These are phyloP conservation scores for Huntiella omanensis DNA, from an alignment of 2,329 filamentous ascomycete genomes.

Conservation along the genomic window DNA sequence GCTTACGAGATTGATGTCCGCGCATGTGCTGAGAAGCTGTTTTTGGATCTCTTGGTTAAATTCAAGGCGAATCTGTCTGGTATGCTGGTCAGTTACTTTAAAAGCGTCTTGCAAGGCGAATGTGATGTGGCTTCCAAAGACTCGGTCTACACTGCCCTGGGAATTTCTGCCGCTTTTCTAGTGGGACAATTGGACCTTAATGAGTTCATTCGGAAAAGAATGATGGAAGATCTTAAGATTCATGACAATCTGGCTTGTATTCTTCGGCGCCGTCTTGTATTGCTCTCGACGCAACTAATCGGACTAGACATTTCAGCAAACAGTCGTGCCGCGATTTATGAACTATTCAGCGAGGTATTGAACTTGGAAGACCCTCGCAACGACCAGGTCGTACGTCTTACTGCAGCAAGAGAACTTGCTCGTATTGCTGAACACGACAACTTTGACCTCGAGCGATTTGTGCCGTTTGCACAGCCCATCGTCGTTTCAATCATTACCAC, in stretches of 20 bases:
- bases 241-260: constrained; percentile 50
- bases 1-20: constrained; percentile 86
- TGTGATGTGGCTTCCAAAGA: constrained; percentile 70
- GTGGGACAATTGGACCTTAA: constrained; percentile 67
- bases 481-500: constrained; percentile 56
- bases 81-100: constrained; percentile 68
- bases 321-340: constrained; percentile 59
- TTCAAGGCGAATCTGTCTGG: constrained; percentile 67
- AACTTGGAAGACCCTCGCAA: constrained; percentile 61
- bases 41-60: constrained; percentile 76
- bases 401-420: constrained; percentile 69
- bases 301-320: constrained; percentile 52
- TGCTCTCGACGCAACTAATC: constrained; percentile 80
- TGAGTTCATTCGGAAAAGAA: constrained; percentile 50
- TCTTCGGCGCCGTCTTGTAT: constrained; percentile 69
- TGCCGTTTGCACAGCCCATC: constrained; percentile 57
- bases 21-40: constrained; percentile 83
- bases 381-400: constrained; percentile 80
- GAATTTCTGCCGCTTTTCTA: constrained; percentile 62
- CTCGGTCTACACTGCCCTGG: constrained; percentile 84
- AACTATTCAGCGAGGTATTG: constrained; percentile 75
- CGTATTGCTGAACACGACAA: constrained; percentile 68
- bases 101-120: constrained; percentile 46
- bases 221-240: constrained; percentile 60
- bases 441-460: constrained; percentile 54